phyloP scores from a whole-genome alignment of 768 basidiomycete species.

The Lactarius hatsudake region DNA sequence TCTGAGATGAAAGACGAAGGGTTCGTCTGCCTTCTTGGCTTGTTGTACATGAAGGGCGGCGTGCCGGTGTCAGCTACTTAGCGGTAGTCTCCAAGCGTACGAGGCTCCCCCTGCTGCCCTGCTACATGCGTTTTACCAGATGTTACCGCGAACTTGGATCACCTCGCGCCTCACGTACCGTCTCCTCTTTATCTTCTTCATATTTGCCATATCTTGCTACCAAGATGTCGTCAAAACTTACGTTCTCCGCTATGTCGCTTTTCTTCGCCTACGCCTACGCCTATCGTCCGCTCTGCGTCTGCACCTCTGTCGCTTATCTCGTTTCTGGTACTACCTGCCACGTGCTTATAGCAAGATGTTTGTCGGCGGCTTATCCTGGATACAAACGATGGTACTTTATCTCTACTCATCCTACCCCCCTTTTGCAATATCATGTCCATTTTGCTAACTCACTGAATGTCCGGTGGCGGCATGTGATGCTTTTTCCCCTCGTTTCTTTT shows the following conservation, averaged over 20 bases:
- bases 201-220: constrained; percentile 24
- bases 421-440: constrained; percentile 32
- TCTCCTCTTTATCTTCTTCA: neutral
- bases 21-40: constrained; percentile 55
- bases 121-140: constrained; percentile 25
- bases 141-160: constrained; percentile 23
- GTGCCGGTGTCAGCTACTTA: constrained; percentile 21
- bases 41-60: constrained; percentile 2
- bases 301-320: constrained; percentile 24
- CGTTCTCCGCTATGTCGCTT: constrained; percentile 21
- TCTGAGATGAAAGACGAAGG: constrained; percentile 98
- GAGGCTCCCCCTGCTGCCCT: neutral
- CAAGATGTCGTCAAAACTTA: constrained; percentile 18
- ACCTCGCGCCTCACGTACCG: constrained; percentile 9
- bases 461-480: constrained; percentile 31
- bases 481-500: too few species aligned
- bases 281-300: constrained; percentile 25
- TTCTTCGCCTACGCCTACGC: constrained; percentile 17
- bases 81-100: constrained; percentile 19
- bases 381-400: constrained; percentile 89
- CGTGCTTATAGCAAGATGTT: constrained; percentile 90
- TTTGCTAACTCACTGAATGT: constrained; percentile 41
- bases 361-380: constrained; percentile 99
- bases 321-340: constrained; percentile 23
- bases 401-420: constrained; percentile 34